Conservation (phyloP, 148 eudicot genomes). For the Cornus kousa region DNA sequence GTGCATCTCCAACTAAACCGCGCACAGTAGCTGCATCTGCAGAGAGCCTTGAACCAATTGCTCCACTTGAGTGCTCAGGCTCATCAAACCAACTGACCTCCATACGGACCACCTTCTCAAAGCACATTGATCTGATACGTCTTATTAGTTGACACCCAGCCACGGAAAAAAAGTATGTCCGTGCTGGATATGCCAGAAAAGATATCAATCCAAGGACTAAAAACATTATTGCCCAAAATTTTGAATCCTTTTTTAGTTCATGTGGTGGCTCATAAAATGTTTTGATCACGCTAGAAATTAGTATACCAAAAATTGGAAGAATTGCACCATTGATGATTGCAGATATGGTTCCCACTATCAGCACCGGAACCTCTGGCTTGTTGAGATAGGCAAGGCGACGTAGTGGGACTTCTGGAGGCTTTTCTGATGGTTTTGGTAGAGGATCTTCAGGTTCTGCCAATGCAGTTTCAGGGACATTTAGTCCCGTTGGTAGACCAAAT, state of each 20-base stretch:
- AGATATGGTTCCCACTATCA: constrained; percentile 39
- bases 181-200: constrained; percentile 27
- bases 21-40: constrained; percentile 73
- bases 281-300: constrained; percentile 32
- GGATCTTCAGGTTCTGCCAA: constrained; percentile 16
- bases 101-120: constrained; percentile 69
- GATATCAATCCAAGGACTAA: constrained; percentile 27
- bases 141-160: constrained; percentile 54
- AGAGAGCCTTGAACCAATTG: constrained; percentile 75
- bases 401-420: constrained; percentile 42
- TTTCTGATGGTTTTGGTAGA: constrained; percentile 11
- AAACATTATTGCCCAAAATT: constrained; percentile 49
- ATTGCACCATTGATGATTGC: constrained; percentile 41
- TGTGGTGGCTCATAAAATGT: constrained; percentile 35
- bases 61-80: constrained; percentile 69
- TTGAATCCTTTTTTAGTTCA: constrained; percentile 33
- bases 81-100: constrained; percentile 86
- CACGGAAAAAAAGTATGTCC: constrained; percentile 44
- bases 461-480: constrained; percentile 16
- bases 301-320: constrained; percentile 39
- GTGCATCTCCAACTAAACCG: constrained; percentile 75
- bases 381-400: constrained; percentile 53
- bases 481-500: constrained; percentile 36
- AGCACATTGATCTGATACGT: constrained; percentile 60
- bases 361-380: constrained; percentile 54